Evolutionary conservation across 179 eudicot species (phyloP).

Genomic region (Actinidia arguta): DNA sequence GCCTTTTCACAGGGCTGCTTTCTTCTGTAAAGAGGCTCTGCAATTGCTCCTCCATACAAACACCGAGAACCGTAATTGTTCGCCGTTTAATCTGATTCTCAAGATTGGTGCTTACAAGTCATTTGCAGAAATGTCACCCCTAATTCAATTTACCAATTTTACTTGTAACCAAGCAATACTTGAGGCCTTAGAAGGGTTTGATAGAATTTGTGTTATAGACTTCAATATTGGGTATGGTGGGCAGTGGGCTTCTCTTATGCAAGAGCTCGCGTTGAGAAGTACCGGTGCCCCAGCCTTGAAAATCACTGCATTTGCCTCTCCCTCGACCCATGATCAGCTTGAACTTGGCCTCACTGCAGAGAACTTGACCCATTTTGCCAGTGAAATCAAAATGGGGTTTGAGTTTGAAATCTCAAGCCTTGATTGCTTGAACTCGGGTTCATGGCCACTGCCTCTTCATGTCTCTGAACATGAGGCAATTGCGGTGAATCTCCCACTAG

Average conservation of each 20-base stretch:
- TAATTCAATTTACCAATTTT: slow-evolving; percentile 79
- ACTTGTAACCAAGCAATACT: slow-evolving; percentile 90
- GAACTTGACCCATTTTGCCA: slow-evolving; percentile 72
- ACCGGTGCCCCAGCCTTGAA: slow-evolving; percentile 63
- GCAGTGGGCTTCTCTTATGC: slow-evolving; percentile 96
- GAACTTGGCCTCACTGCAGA: slow-evolving; percentile 72
- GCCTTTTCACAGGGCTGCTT: slow-evolving; percentile 87
- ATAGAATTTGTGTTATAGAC: slow-evolving; percentile 73
- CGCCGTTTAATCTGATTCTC: slow-evolving; percentile 74
- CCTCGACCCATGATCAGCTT: slow-evolving; percentile 61
- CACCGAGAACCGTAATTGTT: slow-evolving; percentile 31
- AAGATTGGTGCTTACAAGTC: slow-evolving; percentile 88
- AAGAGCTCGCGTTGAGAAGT: slow-evolving; percentile 80
- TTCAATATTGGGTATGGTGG: slow-evolving; percentile 94
- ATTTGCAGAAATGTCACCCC: slow-evolving; percentile 80
- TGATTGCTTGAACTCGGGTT: slow-evolving; percentile 64
- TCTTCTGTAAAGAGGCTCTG: slow-evolving; percentile 80
- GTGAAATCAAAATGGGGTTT: slow-evolving; percentile 64
- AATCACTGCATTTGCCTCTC: slow-evolving; percentile 81
- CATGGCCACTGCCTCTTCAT: slow-evolving; percentile 56
- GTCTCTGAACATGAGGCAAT: slow-evolving; percentile 64
- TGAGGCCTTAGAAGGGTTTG: slow-evolving; percentile 79
- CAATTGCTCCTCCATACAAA: slow-evolving; percentile 59
- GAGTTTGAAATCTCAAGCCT: slow-evolving; percentile 69
- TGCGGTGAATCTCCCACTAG: slow-evolving; percentile 82